Evolutionary conservation across 2,329 filamentous ascomycete genomes (phyloP), one percentile per base, ranked within the genome.

Genomic region (Stachybotrys elegans): DNA sequence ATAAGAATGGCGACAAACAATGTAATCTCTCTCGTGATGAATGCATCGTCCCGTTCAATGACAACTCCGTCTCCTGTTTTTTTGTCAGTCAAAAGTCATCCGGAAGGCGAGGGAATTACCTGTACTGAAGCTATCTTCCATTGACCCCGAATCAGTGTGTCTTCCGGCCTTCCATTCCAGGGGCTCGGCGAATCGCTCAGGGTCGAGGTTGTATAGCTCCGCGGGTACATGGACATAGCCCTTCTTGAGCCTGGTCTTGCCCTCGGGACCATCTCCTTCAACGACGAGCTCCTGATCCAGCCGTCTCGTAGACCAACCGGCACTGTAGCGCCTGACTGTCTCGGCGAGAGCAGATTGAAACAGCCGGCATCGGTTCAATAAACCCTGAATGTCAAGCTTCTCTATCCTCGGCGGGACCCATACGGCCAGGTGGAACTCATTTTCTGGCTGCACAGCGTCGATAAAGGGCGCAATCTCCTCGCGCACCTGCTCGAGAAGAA

Each of bases 301-400:
- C 32, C 49, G 52, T 17, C 56, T 61, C 36, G 62, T 51, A 1
- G 54, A 51, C 60, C 63, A 65, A 3, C 56, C 51, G 13, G 59
- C 57, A 14, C 65, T 61, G 22, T 71, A 69, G 0, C 70, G 40
- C 11, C 69, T 55, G 38, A 70, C 37, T 0, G 67, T 69, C 48
- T 72, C 69, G 5, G 68, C 48, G 34, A 69, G 68, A 3, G 63
- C 56, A 1, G 65, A 65, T 40, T 67, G 61, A 12, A 72, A 59
- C 5, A 65, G 48, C 5, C 66, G 66, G 41, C 67, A 69, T 9
- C 59, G 57, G 6, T 51, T 52, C 17, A 68, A 38, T 4, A 71
- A 47, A 0, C 57, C 62, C 1, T 70, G 56, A 16, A 69, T 19
- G 43, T 71, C 65, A 6, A 70, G 48, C 8, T 47, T 55, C 35